These are phyloP conservation scores for Sporothrix phasma DNA, from an alignment of 2,329 filamentous ascomycete species.

Conservation along the genomic window DNA sequence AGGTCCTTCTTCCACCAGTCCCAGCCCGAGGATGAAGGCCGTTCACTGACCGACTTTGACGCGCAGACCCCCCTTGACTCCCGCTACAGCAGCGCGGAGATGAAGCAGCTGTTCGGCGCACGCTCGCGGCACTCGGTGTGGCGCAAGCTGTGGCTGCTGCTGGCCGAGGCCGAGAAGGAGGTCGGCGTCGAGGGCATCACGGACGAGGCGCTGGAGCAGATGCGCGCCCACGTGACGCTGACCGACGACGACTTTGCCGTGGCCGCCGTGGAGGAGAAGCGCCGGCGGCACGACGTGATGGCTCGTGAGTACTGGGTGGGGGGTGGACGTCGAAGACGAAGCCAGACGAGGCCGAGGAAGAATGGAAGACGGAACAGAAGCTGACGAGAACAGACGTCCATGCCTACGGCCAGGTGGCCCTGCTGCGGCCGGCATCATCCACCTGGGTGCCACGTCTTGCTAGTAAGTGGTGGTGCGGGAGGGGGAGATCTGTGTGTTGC, in stretches of 20 bases:
- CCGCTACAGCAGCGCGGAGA: constrained; percentile 65
- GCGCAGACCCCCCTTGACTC: constrained; percentile 55
- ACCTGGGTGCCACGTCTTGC: constrained; percentile 55
- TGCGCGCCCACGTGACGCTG: constrained; percentile 49
- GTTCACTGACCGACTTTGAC: neutral
- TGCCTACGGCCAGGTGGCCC: constrained; percentile 62
- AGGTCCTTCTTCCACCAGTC: too few relatives aligned
- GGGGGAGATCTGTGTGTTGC: too few relatives aligned
- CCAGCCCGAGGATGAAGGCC: too few relatives aligned
- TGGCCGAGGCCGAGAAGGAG: constrained; percentile 74
- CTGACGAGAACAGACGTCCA: constrained; percentile 47
- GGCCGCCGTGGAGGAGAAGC: constrained; percentile 67
- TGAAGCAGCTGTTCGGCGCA: constrained; percentile 71
- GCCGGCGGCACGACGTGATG: constrained; percentile 45
- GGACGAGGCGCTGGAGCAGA: constrained; percentile 63
- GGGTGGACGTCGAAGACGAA: too few relatives aligned
- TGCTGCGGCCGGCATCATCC: constrained; percentile 72
- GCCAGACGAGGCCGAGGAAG: neutral
- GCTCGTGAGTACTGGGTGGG: constrained; percentile 9
- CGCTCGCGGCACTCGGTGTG: constrained; percentile 67
- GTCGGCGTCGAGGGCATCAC: constrained; percentile 64
- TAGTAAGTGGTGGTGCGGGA: constrained; percentile 26
- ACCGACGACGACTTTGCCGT: constrained; percentile 55
- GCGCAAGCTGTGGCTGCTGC: constrained; percentile 76
- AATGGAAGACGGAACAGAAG: neutral